Percentiles rank a stretch among this genome's conserved stretches.
phyloP scores from a whole-genome alignment of 2,329 filamentous ascomycete species.

The Xylariaceae sp. region DNA sequence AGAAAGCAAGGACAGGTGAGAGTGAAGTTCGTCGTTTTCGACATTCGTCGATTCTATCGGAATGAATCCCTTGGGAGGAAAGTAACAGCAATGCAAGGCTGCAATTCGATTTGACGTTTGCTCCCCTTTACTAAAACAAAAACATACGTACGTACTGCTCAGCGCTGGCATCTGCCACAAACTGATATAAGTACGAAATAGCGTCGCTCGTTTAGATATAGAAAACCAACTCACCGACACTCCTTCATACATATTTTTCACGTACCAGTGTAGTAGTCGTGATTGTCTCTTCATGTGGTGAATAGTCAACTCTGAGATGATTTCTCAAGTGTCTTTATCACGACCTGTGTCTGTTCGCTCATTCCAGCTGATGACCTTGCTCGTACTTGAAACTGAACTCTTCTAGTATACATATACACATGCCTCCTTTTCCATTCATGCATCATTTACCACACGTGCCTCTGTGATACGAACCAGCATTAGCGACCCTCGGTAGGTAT shows the following conservation, averaged over 20 bases:
- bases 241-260: background rate
- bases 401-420: too few species aligned
- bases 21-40: background rate
- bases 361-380: too few species aligned
- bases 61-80: background rate
- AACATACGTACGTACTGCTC: background rate
- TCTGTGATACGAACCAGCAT: too few species aligned
- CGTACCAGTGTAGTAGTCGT: background rate
- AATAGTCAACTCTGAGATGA: too few species aligned
- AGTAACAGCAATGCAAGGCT: conserved; percentile 1
- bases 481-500: too few species aligned
- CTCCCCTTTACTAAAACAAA: background rate
- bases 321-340: too few species aligned
- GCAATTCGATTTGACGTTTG: conserved; percentile 8
- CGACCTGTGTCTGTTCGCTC: too few species aligned
- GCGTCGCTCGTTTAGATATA: conserved; percentile 10
- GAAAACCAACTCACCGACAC: background rate
- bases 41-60: background rate
- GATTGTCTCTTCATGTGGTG: too few species aligned
- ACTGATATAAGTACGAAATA: background rate
- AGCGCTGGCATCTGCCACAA: background rate
- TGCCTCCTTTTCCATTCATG: too few species aligned
- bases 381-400: too few species aligned
- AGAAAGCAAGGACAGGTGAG: background rate
- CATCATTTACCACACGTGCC: too few species aligned